These are phyloP conservation scores for Jaapia argillacea DNA, from an alignment of 768 basidiomycete species.

Conservation along the genomic window DNA sequence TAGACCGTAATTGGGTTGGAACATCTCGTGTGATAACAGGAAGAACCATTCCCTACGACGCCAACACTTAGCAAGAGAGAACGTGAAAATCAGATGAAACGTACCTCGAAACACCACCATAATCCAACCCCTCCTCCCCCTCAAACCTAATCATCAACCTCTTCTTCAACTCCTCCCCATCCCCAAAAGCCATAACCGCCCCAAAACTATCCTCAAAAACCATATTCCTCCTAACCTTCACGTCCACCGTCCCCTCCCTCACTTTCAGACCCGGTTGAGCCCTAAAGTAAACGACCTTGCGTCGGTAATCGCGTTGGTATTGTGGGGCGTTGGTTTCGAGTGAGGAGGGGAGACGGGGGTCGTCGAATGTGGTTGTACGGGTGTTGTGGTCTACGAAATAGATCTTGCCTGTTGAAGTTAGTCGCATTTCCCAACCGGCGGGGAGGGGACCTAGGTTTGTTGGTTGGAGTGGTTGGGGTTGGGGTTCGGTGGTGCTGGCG, in stretches of 20 bases:
- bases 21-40: slow-evolving; percentile 74
- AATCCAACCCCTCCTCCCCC: slow-evolving; percentile 73
- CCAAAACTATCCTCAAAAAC: slow-evolving; percentile 84
- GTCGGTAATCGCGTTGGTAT: slow-evolving; percentile 88
- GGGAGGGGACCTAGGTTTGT: slow-evolving; percentile 70
- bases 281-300: slow-evolving; percentile 90
- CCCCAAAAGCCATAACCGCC: slow-evolving; percentile 73
- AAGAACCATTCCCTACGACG: slow-evolving; percentile 73
- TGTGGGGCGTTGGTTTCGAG: slow-evolving; percentile 88
- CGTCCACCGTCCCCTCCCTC: slow-evolving; percentile 73
- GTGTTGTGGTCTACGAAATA: slow-evolving; percentile 94
- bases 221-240: slow-evolving; percentile 71
- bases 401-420: slow-evolving; percentile 75
- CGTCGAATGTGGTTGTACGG: slow-evolving; percentile 88
- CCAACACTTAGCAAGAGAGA: not conserved
- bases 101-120: slow-evolving; percentile 67
- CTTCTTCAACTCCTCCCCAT: slow-evolving; percentile 54
- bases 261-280: slow-evolving; percentile 79
- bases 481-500: not conserved
- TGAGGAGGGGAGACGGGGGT: slow-evolving; percentile 75
- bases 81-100: slow-evolving; percentile 5
- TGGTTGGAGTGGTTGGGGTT: too few relatives aligned
- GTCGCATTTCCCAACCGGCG: slow-evolving; percentile 91
- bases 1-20: slow-evolving; percentile 74
- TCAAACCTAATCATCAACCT: slow-evolving; percentile 68